A percentile compares a stretch with the other conserved stretches of the same genome.
phyloP scores from a whole-genome alignment of 176 grass and related monocot genomes.

The Lolium multiflorum region DNA sequence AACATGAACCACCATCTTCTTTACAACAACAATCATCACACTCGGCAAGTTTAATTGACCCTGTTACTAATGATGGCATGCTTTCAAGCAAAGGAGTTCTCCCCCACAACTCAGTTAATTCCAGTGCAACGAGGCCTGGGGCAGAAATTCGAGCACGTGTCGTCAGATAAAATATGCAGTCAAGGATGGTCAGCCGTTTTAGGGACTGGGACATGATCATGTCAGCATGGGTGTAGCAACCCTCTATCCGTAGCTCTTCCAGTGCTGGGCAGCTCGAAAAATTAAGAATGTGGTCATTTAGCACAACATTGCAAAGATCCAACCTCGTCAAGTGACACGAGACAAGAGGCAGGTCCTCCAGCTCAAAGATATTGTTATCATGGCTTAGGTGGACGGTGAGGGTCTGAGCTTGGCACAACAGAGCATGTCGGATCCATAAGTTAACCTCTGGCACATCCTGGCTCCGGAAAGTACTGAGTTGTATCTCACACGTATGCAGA shows the following conservation, averaged over 20 bases:
- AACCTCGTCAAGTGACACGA: constrained; percentile 16
- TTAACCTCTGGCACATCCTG: constrained; percentile 12
- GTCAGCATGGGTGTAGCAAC: neutral
- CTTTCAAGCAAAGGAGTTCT: constrained; percentile 32
- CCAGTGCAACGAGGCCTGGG: constrained; percentile 2
- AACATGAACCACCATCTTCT: constrained; percentile 19
- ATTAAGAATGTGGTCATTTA: constrained; percentile 4
- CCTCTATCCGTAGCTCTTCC: neutral
- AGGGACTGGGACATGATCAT: constrained; percentile 16
- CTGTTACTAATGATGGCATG: constrained; percentile 22
- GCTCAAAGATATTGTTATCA: neutral
- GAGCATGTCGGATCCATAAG: neutral
- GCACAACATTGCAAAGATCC: neutral
- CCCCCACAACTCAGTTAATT: neutral
- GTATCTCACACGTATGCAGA: constrained; percentile 19
- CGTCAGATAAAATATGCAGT: neutral
- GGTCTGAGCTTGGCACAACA: constrained; percentile 15
- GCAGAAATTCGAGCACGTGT: neutral
- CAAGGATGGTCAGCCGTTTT: constrained; percentile 8
- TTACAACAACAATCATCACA: constrained; percentile 19
- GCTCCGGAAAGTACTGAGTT: neutral
- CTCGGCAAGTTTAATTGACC: neutral
- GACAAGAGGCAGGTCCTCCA: neutral
- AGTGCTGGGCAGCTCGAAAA: constrained; percentile 33
- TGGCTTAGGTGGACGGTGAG: neutral